Conservation (phyloP, 352 stramenopile species). For the Pythium dissimile region DNA sequence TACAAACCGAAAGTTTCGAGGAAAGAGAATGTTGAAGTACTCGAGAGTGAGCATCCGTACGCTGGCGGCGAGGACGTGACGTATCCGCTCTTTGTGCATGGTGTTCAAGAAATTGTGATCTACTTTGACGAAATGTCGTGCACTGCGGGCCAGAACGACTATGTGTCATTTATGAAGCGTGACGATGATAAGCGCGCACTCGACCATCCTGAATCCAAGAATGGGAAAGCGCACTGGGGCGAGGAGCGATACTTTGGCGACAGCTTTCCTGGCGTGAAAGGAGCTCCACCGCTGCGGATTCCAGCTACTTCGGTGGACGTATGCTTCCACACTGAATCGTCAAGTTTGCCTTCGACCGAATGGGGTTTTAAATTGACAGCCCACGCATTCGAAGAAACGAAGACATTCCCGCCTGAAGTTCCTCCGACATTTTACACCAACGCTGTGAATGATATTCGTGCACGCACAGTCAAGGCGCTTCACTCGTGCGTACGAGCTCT, state of each 20-base stretch:
- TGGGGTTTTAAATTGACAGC: conserved; percentile 84
- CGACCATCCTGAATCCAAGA: conserved; percentile 9
- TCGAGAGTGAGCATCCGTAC: conserved; percentile 81
- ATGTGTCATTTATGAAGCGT: conserved; percentile 70
- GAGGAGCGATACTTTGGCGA: conserved; percentile 73
- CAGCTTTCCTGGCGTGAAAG: conserved; percentile 63
- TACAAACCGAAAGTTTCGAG: conserved; percentile 48
- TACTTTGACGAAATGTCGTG: conserved; percentile 76
- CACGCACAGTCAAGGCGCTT: conserved; percentile 58
- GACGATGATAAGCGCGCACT: conserved; percentile 18
- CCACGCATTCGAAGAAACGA: conserved; percentile 53
- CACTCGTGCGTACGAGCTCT: conserved; percentile 5
- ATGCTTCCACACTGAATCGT: conserved; percentile 61
- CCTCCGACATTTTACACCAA: conserved; percentile 37
- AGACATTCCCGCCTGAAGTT: conserved; percentile 49
- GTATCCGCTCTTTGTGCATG: conserved; percentile 62
- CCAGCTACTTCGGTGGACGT: conserved; percentile 60
- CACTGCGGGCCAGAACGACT: conserved; percentile 75
- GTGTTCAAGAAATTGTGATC: conserved; percentile 67
- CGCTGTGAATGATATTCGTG: conserved; percentile 51
- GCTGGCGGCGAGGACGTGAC: conserved; percentile 50
- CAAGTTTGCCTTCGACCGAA: conserved; percentile 28
- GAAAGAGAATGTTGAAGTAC: conserved; percentile 71
- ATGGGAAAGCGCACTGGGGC: conserved; percentile 46
- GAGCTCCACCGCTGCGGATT: conserved; percentile 58